Base-by-base conservation (phyloP, 1,284 basidiomycete species). In the Ceratobasidium sp. region DNA sequence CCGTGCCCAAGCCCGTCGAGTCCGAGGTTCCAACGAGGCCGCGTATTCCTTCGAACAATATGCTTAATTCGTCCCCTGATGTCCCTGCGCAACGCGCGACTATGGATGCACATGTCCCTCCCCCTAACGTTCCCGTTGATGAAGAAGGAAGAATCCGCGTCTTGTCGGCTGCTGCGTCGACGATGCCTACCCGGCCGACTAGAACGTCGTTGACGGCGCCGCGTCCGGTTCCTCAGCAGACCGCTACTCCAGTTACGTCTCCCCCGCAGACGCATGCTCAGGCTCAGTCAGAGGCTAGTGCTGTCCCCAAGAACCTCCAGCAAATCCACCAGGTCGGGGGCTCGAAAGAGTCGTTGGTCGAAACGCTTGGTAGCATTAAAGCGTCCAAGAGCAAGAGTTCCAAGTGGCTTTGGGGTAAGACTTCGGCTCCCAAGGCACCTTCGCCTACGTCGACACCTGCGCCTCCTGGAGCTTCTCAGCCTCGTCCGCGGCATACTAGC, bases 321-420 rank as follows among this genome's bases (percentile, higher is more conserved):
- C 33, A 47, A 21, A 50, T 41, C n/a, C 62, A 67, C 39, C 41
- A 25, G 27, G 47, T n/a, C 13, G 52, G 41, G 23, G 27, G 62
- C 25, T 67, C 62, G 4, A 67, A 67, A 49, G 62, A 67, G 19
- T 67, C 62, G 42, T 39, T 67, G 16, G 62, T 67, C 2, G 62
- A 67, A 4, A 23, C 33, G 23, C 33, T 9, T 21, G 33, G 13
- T 23, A 64, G 52, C 36, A 25, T 21, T 27, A 67, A 67, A 36
- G n/a, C 46, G 9, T 46, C 41, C 41, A 67, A 67, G 52, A 56
- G 29, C 52, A 67, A 67, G 41, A 46, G 50, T 23, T 59, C 56
- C 9, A 42, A 50, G 4, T 67, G 62, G 62, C 54, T 67, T 23
- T 56, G 62, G 52, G 23, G 6, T 14, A 54, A 56, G 53, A 52